Base-by-base conservation (phyloP, 495 filamentous ascomycete species). In the Aeminium ludgeri region DNA sequence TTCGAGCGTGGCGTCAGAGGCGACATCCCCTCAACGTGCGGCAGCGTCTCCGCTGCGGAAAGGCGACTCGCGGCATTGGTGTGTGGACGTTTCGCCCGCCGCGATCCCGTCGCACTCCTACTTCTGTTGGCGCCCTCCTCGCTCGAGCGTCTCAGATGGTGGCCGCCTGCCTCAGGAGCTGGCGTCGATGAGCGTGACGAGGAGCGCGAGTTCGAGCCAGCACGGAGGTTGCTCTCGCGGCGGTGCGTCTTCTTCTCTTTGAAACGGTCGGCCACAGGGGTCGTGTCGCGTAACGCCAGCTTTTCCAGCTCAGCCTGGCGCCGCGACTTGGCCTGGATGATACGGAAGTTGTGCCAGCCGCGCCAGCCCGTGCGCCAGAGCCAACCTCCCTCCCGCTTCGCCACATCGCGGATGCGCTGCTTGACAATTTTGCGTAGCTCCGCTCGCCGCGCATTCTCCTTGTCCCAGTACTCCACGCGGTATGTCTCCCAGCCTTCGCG, bases 401-500 rank as follows among this genome's bases (percentile, higher is more conserved):
- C 78, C 20, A 80, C 53, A 41, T 76, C 72, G 23, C 69, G 68
- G 47, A 82, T 73, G 4, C 69, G 69, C 43, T 72, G 67, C 36
- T 70, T 68, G 17, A 89, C 55, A 51, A 78, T 77, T 35, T 71
- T 63, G 32, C 83, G 70, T 29, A 94, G 62, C 34, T 79, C 57
- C 4, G 75, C 70, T 11, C 89, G 81, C 2, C 84, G 73, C 60
- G 89, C 85, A 51, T 97, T 97, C 59, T 97, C 91, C 45, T 74
- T 77, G 49, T 94, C 89, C 89, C 89, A 97, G 55, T 92, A 97
- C 44, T 94, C 86, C 20, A 77, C 71, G 27, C 91, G 70, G 58
- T 87, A 97, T 3, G 85, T 58, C 52, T 97, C 89, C 89, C 89
- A 97, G 45, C 91, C 92, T 54, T 93, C 84, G n/a, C 89, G 73